Conservation (phyloP, 257 asterid genomes). For the Gynochthodes officinalis region DNA sequence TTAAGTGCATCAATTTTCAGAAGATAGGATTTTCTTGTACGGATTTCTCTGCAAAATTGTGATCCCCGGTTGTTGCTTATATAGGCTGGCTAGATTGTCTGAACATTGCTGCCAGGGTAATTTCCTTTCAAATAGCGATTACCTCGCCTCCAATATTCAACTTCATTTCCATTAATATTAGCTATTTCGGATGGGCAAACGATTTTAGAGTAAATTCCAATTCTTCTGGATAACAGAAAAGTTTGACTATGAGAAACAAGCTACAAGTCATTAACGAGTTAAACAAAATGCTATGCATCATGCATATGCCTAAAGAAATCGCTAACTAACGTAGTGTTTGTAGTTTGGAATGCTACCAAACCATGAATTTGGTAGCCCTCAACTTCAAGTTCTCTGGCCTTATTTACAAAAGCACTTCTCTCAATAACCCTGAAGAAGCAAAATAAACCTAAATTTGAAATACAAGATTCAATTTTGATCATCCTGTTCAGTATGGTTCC, state of each 20-base stretch:
- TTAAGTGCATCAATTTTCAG: constrained; percentile 60
- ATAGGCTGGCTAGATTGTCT: not conserved
- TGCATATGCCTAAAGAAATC: not conserved
- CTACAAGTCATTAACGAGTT: not conserved
- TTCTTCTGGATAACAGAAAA: not conserved
- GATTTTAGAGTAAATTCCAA: not conserved
- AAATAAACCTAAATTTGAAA: not conserved
- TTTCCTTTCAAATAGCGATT: not conserved
- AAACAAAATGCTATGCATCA: not conserved
- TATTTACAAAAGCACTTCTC: not conserved
- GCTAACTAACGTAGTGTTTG: not conserved
- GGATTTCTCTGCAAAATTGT: constrained; percentile 45
- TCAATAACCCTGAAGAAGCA: constrained; percentile 1
- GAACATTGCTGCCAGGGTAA: not conserved
- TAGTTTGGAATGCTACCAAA: not conserved
- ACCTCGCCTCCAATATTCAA: not conserved
- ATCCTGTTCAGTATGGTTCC: too few relatives aligned
- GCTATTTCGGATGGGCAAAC: not conserved
- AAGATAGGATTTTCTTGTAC: constrained; percentile 32
- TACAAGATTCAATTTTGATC: not conserved
- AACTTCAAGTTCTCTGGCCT: not conserved
- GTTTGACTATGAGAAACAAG: too few relatives aligned
- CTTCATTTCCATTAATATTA: not conserved
- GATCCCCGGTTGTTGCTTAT: not conserved
- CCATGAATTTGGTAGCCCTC: not conserved